Conservation (phyloP, 352 stramenopile genomes). For the Pythium monospermum region DNA sequence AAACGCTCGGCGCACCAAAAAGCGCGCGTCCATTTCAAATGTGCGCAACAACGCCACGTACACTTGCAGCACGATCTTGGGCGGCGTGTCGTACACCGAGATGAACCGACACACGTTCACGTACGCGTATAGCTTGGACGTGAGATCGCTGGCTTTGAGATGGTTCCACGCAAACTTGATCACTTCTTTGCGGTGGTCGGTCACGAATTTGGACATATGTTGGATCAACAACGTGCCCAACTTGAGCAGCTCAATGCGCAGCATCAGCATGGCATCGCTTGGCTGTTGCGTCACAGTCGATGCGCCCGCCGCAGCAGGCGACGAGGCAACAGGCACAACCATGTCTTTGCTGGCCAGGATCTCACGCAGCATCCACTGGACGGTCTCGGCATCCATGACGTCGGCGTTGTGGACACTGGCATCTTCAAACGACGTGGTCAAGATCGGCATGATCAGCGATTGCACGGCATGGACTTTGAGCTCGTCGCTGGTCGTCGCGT, state of each 20-base stretch:
- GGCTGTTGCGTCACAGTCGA: not conserved
- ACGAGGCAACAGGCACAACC: not conserved
- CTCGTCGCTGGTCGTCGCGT: constrained; percentile 54
- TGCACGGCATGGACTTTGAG: constrained; percentile 93
- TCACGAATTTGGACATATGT: constrained; percentile 91
- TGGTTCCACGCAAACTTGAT: constrained; percentile 99
- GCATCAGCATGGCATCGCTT: constrained; percentile 64
- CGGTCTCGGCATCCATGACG: constrained; percentile 81
- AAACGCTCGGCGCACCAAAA: constrained; percentile 92
- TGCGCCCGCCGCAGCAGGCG: not conserved
- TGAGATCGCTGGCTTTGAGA: constrained; percentile 93
- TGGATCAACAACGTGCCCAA: constrained; percentile 95
- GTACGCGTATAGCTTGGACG: constrained; percentile 96
- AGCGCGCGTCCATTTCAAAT: constrained; percentile 92
- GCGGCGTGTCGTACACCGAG: constrained; percentile 92
- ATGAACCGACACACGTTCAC: constrained; percentile 97
- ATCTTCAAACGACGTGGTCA: constrained; percentile 86
- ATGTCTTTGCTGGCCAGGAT: constrained; percentile 82
- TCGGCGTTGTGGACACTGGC: constrained; percentile 67
- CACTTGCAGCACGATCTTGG: constrained; percentile 97
- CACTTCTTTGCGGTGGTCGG: constrained; percentile 94
- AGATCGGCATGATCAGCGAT: constrained; percentile 92
- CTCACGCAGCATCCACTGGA: constrained; percentile 87
- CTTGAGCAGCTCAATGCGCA: constrained; percentile 92
- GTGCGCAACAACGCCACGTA: constrained; percentile 93